Evolutionary conservation across 2,329 filamentous ascomycete genomes (phyloP), one percentile per base, ranked within the genome.

Genomic region (Chaetomium globosum): DNA sequence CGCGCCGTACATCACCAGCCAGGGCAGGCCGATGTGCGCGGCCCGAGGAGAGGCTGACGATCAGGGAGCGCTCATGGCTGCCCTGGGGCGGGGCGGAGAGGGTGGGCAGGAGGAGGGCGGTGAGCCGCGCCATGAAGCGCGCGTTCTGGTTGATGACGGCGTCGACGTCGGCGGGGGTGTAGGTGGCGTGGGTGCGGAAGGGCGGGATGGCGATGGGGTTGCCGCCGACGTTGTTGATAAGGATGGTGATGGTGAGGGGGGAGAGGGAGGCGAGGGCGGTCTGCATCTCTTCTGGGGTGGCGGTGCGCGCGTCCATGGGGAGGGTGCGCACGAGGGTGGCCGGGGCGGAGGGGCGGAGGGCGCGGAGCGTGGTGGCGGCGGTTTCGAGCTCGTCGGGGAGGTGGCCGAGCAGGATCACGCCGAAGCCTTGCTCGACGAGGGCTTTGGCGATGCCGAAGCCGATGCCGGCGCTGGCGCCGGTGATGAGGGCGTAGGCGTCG

Each of bases 191-290:
- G 60, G 63, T 61, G 52, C 73, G 72, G 68, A 76, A 73, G 30
- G 71, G 66, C 28, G 72, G 73, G 66, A 63, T 63, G 61, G 67
- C 65, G 61, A 74, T 65, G 33, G 74, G 71, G 57, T 67, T 69
- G 33, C 72, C 72, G 63, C 74, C 75, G 62, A 75, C 72, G 66
- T 76, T 76, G 71, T 77, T 77, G 65, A 77, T 68, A 2, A 77
- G 72, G 30, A 77, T 72, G 30, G 73, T 72, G 23, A 78, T 64
- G 28, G 72, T 64, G 13, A 75, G 62, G 52, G 67, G 66, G 33
- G 68, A 62, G 48, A 73, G 62, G 33, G 71, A 60, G 54, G 65
- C 60, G 53, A 73, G 66, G 7, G 61, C 68, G 46, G 64, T 65
- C 26, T 73, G 67, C 52, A 75, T 70, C 52, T 74, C 71, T 52